Evolutionary conservation across 2,329 filamentous ascomycete species (phyloP).

Genomic region (Leptographium radiaticola): DNA sequence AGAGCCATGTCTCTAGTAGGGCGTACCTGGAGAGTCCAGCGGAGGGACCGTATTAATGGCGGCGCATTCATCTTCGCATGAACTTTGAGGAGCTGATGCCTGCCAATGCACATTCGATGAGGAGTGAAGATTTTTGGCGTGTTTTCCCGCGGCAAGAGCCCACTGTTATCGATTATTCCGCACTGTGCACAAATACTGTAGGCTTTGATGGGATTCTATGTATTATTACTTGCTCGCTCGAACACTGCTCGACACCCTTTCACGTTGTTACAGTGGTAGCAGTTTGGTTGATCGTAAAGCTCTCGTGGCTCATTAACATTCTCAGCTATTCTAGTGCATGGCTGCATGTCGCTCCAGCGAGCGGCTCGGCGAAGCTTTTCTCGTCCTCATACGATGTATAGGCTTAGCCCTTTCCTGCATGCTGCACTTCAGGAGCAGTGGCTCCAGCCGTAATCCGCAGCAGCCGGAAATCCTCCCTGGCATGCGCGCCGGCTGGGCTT

Average conservation of each 20-base stretch:
- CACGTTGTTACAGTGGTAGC: no score
- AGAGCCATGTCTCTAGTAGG: not conserved
- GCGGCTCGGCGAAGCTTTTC: no score
- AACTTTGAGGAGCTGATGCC: not conserved
- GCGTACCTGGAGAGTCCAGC: conserved; percentile 15
- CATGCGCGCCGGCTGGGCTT: not conserved
- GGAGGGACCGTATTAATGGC: conserved; percentile 23
- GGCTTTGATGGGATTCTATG: no score
- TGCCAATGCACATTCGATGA: not conserved
- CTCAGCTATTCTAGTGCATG: no score
- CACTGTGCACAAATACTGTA: conserved; percentile 1
- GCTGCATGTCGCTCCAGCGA: no score
- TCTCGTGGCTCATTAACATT: no score
- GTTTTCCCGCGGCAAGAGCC: not conserved
- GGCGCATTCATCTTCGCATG: conserved; percentile 20
- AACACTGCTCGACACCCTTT: no score
- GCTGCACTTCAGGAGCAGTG: not conserved
- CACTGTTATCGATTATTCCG: conserved; percentile 15
- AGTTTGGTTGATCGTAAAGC: no score
- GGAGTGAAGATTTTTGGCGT: conserved; percentile 9
- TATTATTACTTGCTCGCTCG: no score
- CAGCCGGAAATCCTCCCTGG: not conserved
- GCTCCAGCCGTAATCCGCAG: not conserved
- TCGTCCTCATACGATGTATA: no score
- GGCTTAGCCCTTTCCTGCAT: not conserved